phyloP scores from a whole-genome alignment of 108 stramenopile genomes.

The Skeletonema tropicum region DNA sequence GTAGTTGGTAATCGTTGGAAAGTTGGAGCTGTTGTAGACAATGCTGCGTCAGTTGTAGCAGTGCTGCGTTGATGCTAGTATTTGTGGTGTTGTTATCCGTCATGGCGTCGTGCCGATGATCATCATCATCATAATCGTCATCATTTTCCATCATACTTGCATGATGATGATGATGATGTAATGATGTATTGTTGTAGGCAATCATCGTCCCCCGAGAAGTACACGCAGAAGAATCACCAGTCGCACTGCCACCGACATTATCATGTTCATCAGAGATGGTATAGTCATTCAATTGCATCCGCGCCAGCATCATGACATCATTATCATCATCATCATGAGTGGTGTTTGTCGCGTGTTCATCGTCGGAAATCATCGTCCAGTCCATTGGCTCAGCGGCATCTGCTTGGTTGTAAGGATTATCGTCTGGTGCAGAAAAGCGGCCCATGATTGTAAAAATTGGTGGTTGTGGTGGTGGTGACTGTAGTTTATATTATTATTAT shows the following conservation, averaged over 20 bases:
- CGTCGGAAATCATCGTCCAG: constrained; percentile 37
- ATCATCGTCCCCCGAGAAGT: background rate
- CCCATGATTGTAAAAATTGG: constrained; percentile 23
- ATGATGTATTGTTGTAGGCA: background rate
- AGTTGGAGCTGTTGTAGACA: constrained; percentile 2
- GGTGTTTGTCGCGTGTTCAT: background rate
- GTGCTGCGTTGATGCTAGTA: background rate
- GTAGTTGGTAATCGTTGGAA: background rate
- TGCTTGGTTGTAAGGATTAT: constrained; percentile 3
- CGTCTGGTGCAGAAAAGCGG: constrained; percentile 33
- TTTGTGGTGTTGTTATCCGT: background rate
- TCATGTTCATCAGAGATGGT: background rate
- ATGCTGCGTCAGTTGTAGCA: background rate
- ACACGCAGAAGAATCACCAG: background rate
- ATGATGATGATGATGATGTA: too few species aligned
- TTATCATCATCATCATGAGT: background rate
- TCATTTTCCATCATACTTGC: background rate
- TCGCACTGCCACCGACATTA: background rate
- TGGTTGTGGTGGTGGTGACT: too few species aligned
- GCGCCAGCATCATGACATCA: background rate
- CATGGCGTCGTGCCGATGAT: background rate
- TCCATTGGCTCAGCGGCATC: constrained; percentile 27
- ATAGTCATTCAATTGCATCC: background rate
- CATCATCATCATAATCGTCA: background rate
- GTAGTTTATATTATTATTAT: background rate